A percentile compares a stretch with the other conserved stretches of the same genome.
Conservation (phyloP, 805 yeast genomes). For the Brettanomyces bruxellensis region DNA sequence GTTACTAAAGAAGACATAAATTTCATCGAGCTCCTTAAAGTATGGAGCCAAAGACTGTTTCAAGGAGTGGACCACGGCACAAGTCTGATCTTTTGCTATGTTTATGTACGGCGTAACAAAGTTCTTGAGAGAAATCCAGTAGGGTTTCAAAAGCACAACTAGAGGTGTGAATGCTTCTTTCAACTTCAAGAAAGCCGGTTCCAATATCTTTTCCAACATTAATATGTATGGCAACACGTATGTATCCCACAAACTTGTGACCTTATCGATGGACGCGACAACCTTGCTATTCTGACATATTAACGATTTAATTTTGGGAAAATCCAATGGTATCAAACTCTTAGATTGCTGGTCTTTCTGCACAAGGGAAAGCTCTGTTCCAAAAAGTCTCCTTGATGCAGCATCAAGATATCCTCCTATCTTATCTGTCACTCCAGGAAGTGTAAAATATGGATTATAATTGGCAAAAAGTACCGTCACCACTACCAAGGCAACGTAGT, state of each 20-base stretch:
- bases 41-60: neutral
- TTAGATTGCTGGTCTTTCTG: neutral
- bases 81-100: neutral
- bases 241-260: neutral
- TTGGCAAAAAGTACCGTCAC: slow-evolving; percentile 6
- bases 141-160: neutral
- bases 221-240: neutral
- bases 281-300: neutral
- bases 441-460: slow-evolving; percentile 1
- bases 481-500: slow-evolving; percentile 3
- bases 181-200: neutral
- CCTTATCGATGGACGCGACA: neutral
- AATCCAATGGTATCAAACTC: too few relatives aligned
- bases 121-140: neutral
- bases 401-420: slow-evolving; percentile 1
- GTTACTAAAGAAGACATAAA: neutral
- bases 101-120: neutral
- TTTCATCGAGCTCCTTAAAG: too few relatives aligned
- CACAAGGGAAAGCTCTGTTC: neutral
- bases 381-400: neutral
- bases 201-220: neutral
- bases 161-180: neutral
- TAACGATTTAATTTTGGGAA: too few relatives aligned
- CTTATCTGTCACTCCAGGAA: neutral
- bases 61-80: neutral